phyloP scores from a whole-genome alignment of 75 land plant genomes.

The Isoetes taiwanensis region DNA sequence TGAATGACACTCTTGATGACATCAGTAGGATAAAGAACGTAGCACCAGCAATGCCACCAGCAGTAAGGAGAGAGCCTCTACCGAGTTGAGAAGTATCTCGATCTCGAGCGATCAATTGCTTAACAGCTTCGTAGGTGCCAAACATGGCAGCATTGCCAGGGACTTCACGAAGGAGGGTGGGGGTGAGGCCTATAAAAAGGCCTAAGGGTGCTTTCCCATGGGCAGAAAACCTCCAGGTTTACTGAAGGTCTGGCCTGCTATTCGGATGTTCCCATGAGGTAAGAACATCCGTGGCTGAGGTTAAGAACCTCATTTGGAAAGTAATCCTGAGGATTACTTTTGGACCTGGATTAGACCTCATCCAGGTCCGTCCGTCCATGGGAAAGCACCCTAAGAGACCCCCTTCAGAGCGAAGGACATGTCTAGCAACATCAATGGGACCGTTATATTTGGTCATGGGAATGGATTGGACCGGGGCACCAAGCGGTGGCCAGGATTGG shows the following conservation, averaged over 20 bases:
- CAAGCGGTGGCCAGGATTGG: constrained; percentile 14
- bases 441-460: constrained; percentile 87
- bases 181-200: constrained; percentile 72
- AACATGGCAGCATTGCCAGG: constrained; percentile 95
- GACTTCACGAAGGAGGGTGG: constrained; percentile 79
- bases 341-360: too few species aligned
- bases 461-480: too few species aligned
- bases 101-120: constrained; percentile 72
- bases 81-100: constrained; percentile 64
- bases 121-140: constrained; percentile 71
- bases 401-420: constrained; percentile 63
- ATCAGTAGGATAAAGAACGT: constrained; percentile 84
- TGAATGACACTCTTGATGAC: constrained; percentile 95
- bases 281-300: too few species aligned
- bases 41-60: constrained; percentile 93
- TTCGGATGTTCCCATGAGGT: too few species aligned
- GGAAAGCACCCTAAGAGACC: too few species aligned
- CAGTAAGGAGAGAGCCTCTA: constrained; percentile 50
- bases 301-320: too few species aligned
- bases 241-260: too few species aligned
- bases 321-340: too few species aligned
- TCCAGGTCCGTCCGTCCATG: too few species aligned
- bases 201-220: too few species aligned
- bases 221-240: too few species aligned
- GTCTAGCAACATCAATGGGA: constrained; percentile 83